A percentile compares a stretch with the other conserved stretches of the same genome.
Evolutionary conservation across 2,329 filamentous ascomycete genomes (phyloP).

Genomic region (Fonsecaea pugnacius): DNA sequence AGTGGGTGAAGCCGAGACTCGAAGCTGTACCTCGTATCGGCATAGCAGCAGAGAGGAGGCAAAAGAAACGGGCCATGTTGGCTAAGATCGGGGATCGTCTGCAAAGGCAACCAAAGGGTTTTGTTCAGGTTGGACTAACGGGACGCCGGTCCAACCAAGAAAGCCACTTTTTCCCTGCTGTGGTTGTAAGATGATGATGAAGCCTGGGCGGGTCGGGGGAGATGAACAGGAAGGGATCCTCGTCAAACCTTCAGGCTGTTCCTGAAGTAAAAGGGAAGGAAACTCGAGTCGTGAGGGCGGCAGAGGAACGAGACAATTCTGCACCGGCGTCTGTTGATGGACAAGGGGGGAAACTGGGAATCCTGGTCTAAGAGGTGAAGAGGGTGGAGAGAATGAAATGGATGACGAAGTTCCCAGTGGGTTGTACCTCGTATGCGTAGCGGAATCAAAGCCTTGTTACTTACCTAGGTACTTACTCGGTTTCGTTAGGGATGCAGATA

Average conservation of each 20-base stretch:
- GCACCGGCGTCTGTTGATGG: no score
- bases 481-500: no score
- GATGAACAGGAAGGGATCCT: background rate
- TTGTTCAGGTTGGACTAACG: conserved; percentile 1
- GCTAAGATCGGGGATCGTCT: background rate
- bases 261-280: background rate
- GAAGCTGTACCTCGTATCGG: background rate
- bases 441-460: no score
- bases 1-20: background rate
- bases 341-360: no score
- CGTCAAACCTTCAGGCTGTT: conserved; percentile 6
- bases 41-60: background rate
- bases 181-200: background rate
- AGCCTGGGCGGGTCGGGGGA: background rate
- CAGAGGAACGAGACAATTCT: background rate
- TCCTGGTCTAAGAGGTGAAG: no score
- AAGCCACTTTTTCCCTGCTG: background rate
- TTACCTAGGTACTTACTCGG: no score
- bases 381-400: no score
- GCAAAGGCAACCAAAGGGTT: background rate
- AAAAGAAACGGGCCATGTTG: conserved; percentile 1
- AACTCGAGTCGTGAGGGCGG: background rate
- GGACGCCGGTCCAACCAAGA: conserved; percentile 1
- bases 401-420: no score
- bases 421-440: no score